Evolutionary conservation across 768 basidiomycete genomes (phyloP).

Genomic region (Macrolepiota fuliginosa): DNA sequence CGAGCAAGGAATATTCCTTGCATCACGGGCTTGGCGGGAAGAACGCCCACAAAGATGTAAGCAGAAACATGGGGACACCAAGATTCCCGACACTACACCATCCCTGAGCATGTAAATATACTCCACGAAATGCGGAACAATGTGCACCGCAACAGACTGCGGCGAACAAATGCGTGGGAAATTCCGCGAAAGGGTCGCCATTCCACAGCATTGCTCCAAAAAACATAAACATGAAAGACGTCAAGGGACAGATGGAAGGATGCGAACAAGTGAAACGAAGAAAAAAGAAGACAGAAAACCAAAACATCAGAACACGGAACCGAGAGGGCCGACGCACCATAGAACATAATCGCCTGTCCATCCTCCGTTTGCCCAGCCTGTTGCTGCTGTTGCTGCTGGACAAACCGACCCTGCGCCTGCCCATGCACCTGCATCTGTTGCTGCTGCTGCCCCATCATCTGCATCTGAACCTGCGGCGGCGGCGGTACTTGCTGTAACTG

Average conservation of each 20-base stretch:
- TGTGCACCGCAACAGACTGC: neutral
- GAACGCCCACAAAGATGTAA: neutral
- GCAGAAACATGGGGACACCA: neutral
- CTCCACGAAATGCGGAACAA: neutral
- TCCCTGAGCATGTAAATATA: neutral
- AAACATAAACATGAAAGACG: no score
- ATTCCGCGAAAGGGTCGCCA: no score
- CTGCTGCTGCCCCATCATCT: neutral
- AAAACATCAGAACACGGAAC: neutral
- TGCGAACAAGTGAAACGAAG: no score
- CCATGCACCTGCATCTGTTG: conserved; percentile 5
- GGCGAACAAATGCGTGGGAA: neutral
- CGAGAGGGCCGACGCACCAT: conserved; percentile 52
- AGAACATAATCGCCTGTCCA: conserved; percentile 82
- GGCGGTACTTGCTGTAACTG: conserved; percentile 40
- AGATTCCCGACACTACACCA: neutral
- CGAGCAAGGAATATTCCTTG: neutral
- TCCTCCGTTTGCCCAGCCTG: conserved; percentile 69
- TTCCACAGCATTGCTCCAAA: no score
- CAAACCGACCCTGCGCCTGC: neutral
- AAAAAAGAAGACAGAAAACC: neutral
- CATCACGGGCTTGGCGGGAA: no score
- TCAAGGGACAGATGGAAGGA: no score
- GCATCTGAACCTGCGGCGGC: conserved; percentile 4
- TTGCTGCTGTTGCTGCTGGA: conserved; percentile 15